phyloP scores from a whole-genome alignment of 305 asterid genomes.

The Fraxinus greggii region DNA sequence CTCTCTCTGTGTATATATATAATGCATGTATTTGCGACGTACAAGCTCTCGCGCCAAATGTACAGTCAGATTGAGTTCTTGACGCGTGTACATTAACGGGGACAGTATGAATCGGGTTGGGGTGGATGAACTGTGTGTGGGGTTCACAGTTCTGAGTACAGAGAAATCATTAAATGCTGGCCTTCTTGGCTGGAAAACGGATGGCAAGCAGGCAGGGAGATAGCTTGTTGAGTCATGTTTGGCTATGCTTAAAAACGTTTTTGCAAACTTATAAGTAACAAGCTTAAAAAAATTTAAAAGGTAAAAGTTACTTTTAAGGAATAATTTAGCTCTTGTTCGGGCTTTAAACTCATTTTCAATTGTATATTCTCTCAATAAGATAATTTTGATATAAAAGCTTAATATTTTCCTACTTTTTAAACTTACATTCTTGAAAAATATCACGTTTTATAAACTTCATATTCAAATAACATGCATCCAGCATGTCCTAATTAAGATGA shows the following conservation, averaged over 20 bases:
- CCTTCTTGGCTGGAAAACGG: no score
- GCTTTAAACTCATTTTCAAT: no score
- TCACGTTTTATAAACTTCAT: no score
- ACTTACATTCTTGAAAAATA: no score
- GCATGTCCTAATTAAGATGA: no score
- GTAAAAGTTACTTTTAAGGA: no score
- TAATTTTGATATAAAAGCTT: no score
- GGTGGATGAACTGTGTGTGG: neutral
- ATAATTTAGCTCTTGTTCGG: no score
- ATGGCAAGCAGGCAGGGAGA: slow-evolving; percentile 32
- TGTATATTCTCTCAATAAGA: no score
- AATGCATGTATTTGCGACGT: neutral
- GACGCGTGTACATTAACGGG: neutral
- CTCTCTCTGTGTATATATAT: neutral
- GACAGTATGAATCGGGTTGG: neutral
- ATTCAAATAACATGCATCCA: no score
- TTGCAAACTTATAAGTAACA: neutral
- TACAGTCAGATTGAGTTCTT: slow-evolving; percentile 14
- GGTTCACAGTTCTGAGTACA: neutral
- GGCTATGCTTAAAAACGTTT: neutral
- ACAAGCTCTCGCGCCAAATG: slow-evolving; percentile 25
- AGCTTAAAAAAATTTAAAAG: no score
- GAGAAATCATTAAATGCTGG: slow-evolving; percentile 24
- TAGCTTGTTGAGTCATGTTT: neutral
- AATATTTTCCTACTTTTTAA: no score